phyloP scores from a whole-genome alignment of 495 filamentous ascomycete species.

The Parachaetomium inaequale region DNA sequence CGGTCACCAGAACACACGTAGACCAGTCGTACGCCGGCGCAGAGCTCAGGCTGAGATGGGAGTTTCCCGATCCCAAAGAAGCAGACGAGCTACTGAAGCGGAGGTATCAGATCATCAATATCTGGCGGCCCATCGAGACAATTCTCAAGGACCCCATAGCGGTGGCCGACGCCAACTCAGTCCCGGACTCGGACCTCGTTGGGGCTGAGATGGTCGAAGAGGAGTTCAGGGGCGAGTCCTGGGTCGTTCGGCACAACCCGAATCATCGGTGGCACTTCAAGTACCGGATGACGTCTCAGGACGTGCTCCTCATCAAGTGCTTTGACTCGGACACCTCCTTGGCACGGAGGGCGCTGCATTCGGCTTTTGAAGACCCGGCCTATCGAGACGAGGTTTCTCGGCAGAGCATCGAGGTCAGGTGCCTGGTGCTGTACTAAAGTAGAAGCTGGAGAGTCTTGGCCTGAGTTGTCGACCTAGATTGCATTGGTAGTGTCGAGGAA shows the following conservation, averaged over 20 bases:
- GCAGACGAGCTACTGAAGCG: constrained; percentile 55
- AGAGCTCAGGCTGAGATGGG: constrained; percentile 52
- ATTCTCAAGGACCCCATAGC: constrained; percentile 59
- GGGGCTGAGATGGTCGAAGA: constrained; percentile 66
- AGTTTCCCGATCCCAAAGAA: constrained; percentile 47
- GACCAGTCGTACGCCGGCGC: constrained; percentile 66
- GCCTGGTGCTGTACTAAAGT: constrained; percentile 44
- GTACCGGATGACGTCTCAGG: constrained; percentile 55
- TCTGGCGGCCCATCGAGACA: constrained; percentile 63
- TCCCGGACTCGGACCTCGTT: constrained; percentile 63
- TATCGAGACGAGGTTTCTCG: constrained; percentile 41
- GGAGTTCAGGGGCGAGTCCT: constrained; percentile 65
- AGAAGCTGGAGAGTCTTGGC: not conserved
- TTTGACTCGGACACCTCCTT: constrained; percentile 61
- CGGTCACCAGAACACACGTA: constrained; percentile 64
- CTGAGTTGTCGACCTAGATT: no score
- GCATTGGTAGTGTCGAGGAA: no score
- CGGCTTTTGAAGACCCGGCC: constrained; percentile 55
- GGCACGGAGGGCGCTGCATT: constrained; percentile 59
- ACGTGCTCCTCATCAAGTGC: constrained; percentile 64
- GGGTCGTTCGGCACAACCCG: constrained; percentile 56
- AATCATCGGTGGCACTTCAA: constrained; percentile 70
- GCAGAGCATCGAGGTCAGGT: constrained; percentile 62
- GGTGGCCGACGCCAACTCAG: constrained; percentile 56
- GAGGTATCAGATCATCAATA: constrained; percentile 70